phyloP scores from a whole-genome alignment of 1,139 yeast species.

The Dujonia santamariae region DNA sequence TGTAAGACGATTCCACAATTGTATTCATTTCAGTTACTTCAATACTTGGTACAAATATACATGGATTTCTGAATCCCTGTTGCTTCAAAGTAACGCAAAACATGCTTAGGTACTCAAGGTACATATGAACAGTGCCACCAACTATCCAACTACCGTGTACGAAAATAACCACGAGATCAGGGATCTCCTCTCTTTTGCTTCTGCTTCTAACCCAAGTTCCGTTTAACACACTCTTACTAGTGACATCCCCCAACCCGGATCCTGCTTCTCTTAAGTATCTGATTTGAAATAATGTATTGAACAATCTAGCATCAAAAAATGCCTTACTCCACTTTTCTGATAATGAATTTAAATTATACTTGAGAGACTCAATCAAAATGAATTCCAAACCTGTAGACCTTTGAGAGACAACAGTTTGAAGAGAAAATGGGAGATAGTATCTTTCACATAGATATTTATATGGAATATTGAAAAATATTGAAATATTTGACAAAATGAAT shows the following conservation, averaged over 20 bases:
- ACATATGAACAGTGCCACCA: slow-evolving; percentile 13
- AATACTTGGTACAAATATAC: slow-evolving; percentile 11
- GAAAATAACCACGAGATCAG: slow-evolving; percentile 13
- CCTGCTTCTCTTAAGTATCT: slow-evolving; percentile 12
- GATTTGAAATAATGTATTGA: slow-evolving; percentile 10
- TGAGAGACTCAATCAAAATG: slow-evolving; percentile 11
- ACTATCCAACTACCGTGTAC: slow-evolving; percentile 13
- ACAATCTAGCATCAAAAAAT: slow-evolving; percentile 11
- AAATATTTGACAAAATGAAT: slow-evolving; percentile 8
- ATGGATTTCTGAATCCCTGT: slow-evolving; percentile 16
- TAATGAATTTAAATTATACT: slow-evolving; percentile 8
- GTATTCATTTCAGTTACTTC: neutral
- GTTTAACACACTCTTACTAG: too few species aligned
- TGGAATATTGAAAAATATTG: slow-evolving; percentile 5
- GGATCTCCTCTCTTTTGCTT: slow-evolving; percentile 8
- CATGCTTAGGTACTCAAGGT: slow-evolving; percentile 13
- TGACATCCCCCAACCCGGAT: slow-evolving; percentile 14
- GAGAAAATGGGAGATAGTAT: slow-evolving; percentile 11
- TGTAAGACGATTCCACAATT: neutral
- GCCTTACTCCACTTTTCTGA: slow-evolving; percentile 4
- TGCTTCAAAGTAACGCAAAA: slow-evolving; percentile 13
- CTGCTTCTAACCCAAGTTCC: slow-evolving; percentile 13
- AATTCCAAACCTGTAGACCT: slow-evolving; percentile 13
- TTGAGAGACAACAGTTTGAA: slow-evolving; percentile 12
- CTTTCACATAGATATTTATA: slow-evolving; percentile 11